phyloP scores from a whole-genome alignment of 176 grass and related monocot genomes.

The Bothriochloa decipiens region DNA sequence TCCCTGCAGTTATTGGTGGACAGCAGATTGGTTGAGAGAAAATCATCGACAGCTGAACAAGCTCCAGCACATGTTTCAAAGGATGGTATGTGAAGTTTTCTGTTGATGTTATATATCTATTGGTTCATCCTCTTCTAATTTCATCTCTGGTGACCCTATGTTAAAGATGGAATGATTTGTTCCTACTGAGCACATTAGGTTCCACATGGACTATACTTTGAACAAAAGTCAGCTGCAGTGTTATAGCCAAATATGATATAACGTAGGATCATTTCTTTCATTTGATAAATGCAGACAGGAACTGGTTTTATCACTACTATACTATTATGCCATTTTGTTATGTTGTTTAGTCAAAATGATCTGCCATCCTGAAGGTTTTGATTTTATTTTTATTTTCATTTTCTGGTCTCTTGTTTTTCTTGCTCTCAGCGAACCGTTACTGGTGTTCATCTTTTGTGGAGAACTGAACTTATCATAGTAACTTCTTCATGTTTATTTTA shows the following conservation, averaged over 20 bases:
- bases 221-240: background rate
- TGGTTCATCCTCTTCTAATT: background rate
- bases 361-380: slow-evolving; percentile 3
- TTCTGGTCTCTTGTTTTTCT: background rate
- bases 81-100: slow-evolving; percentile 56
- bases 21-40: slow-evolving; percentile 71
- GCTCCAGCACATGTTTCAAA: slow-evolving; percentile 54
- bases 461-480: slow-evolving; percentile 12
- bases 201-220: background rate
- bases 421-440: background rate
- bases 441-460: background rate
- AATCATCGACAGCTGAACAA: slow-evolving; percentile 38
- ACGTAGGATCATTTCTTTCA: background rate
- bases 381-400: background rate
- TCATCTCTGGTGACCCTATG: background rate
- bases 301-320: background rate
- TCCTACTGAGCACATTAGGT: slow-evolving; percentile 9
- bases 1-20: slow-evolving; percentile 73
- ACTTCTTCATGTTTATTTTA: background rate
- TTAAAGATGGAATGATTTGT: background rate
- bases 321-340: background rate
- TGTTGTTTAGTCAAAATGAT: slow-evolving; percentile 21
- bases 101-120: background rate
- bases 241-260: background rate
- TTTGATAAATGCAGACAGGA: background rate